Conservation (phyloP, 805 yeast species). For the Monosporozyma yasuniensis region DNA sequence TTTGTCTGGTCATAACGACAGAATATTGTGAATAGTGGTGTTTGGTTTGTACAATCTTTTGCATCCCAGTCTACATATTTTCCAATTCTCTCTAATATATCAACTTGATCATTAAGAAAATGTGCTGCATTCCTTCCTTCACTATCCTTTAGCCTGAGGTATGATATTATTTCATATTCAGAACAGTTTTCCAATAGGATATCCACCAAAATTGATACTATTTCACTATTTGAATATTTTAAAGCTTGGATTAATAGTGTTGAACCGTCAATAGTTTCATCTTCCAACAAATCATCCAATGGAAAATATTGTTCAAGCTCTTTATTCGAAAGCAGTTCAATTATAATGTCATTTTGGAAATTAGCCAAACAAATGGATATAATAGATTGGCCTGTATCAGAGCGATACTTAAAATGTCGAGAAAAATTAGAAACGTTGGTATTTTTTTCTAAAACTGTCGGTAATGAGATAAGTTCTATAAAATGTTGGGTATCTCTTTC, state of each 20-base stretch:
- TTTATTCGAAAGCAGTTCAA: slow-evolving; percentile 34
- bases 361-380: slow-evolving; percentile 52
- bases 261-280: slow-evolving; percentile 44
- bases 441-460: slow-evolving; percentile 25
- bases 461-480: slow-evolving; percentile 20
- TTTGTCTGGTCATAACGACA: slow-evolving; percentile 71
- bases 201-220: slow-evolving; percentile 39
- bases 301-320: slow-evolving; percentile 42
- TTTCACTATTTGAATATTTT: slow-evolving; percentile 40
- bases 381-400: slow-evolving; percentile 61
- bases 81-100: slow-evolving; percentile 48
- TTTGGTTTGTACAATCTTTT: slow-evolving; percentile 57
- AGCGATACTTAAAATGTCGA: slow-evolving; percentile 32
- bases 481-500: slow-evolving; percentile 16
- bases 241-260: slow-evolving; percentile 57
- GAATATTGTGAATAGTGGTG: slow-evolving; percentile 72
- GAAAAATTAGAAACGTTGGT: slow-evolving; percentile 5
- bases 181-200: slow-evolving; percentile 38
- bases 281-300: slow-evolving; percentile 59
- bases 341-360: slow-evolving; percentile 38
- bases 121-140: slow-evolving; percentile 63
- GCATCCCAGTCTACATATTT: slow-evolving; percentile 56
- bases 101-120: slow-evolving; percentile 50
- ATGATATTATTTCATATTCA: slow-evolving; percentile 37
- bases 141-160: slow-evolving; percentile 43